A percentile compares a stretch with the other conserved stretches of the same genome.
Conservation (phyloP, 1,139 yeast species). For the Debaryomyces sp. region DNA sequence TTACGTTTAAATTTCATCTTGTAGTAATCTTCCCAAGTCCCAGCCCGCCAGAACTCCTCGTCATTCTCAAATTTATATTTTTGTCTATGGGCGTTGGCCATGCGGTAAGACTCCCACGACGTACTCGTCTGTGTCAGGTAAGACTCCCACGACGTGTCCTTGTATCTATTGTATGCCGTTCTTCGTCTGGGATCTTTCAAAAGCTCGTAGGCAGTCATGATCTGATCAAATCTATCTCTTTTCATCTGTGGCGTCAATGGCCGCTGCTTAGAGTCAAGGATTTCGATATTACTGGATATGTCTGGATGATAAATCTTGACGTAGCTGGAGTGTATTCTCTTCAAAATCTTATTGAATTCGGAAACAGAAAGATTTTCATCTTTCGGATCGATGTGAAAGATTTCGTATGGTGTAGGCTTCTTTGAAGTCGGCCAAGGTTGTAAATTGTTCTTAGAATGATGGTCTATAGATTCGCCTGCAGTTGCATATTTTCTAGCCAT, state of each 20-base stretch:
- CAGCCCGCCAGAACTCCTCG: slow-evolving; percentile 64
- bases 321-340: slow-evolving; percentile 58
- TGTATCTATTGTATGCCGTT: slow-evolving; percentile 33
- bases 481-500: slow-evolving; percentile 10
- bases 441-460: slow-evolving; percentile 26
- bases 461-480: slow-evolving; percentile 15
- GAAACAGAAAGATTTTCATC: slow-evolving; percentile 25
- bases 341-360: slow-evolving; percentile 50
- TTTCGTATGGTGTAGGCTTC: slow-evolving; percentile 76
- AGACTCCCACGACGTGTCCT: slow-evolving; percentile 30
- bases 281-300: slow-evolving; percentile 34
- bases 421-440: slow-evolving; percentile 60
- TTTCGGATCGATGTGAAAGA: slow-evolving; percentile 49
- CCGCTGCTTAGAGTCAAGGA: slow-evolving; percentile 30
- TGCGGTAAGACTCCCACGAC: slow-evolving; percentile 40
- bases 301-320: slow-evolving; percentile 93
- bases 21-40: slow-evolving; percentile 73
- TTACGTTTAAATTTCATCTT: slow-evolving; percentile 39
- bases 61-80: slow-evolving; percentile 37
- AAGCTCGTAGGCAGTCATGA: slow-evolving; percentile 75
- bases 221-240: slow-evolving; percentile 63
- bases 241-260: slow-evolving; percentile 42
- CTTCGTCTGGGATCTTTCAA: slow-evolving; percentile 57
- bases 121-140: slow-evolving; percentile 45
- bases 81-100: slow-evolving; percentile 42